phyloP scores from a whole-genome alignment of 768 basidiomycete genomes.

The Leucocoprinus birnbaumii region DNA sequence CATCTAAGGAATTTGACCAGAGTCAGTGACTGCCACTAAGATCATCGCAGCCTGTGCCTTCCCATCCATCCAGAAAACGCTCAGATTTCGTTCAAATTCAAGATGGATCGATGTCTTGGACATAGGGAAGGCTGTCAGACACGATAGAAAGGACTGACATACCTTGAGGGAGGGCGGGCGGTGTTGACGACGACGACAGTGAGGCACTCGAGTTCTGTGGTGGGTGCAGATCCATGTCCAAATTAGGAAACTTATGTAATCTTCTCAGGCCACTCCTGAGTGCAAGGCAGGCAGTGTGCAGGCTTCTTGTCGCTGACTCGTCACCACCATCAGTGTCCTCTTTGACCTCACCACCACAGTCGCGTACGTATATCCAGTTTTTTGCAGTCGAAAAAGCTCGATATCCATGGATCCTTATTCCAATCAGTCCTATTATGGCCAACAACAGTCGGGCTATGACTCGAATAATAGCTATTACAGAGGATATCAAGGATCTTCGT shows the following conservation, averaged over 20 bases:
- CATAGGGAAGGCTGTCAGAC: not conserved
- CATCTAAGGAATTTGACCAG: constrained; percentile 46
- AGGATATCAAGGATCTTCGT: constrained; percentile 66
- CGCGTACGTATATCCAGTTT: constrained; percentile 13
- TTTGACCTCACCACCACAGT: not conserved
- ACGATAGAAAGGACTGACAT: constrained; percentile 17
- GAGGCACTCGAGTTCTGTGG: constrained; percentile 16
- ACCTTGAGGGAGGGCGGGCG: constrained; percentile 38
- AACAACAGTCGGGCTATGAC: constrained; percentile 52
- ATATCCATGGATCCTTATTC: constrained; percentile 42
- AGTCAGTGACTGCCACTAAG: constrained; percentile 7
- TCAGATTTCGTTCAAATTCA: not conserved
- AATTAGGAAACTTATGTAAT: constrained; percentile 26
- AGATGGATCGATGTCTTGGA: not conserved
- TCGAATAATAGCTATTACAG: constrained; percentile 83
- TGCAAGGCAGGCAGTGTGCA: too few relatives aligned
- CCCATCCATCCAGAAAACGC: constrained; percentile 31
- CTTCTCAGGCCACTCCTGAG: not conserved
- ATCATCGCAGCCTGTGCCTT: constrained; percentile 28
- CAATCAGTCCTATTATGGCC: constrained; percentile 44
- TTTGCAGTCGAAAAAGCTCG: constrained; percentile 9
- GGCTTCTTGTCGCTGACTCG: not conserved
- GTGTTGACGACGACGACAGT: constrained; percentile 24
- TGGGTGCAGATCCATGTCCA: constrained; percentile 9
- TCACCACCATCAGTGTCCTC: not conserved